Evolutionary conservation across 192 early-diverging fungal species (phyloP).

Genomic region (Borealophlyctis nickersoniae): DNA sequence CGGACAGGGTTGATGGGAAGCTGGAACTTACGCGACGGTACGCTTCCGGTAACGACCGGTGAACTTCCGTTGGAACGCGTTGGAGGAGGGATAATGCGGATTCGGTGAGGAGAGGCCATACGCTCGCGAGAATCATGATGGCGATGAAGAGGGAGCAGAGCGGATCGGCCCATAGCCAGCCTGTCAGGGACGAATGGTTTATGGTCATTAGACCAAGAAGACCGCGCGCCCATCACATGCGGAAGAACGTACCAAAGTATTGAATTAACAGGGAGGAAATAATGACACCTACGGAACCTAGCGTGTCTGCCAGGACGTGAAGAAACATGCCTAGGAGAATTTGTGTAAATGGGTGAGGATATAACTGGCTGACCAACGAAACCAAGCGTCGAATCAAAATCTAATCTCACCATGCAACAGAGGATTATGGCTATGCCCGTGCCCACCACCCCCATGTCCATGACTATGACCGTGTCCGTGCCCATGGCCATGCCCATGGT

Average conservation of each 20-base stretch:
- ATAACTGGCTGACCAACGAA: too few species aligned
- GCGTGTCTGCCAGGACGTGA: constrained; percentile 90
- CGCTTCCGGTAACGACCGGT: constrained; percentile 13
- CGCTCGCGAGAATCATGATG: constrained; percentile 76
- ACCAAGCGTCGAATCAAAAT: too few species aligned
- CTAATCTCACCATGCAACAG: constrained; percentile 82
- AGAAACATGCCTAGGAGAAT: constrained; percentile 78
- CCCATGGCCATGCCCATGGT: constrained; percentile 53
- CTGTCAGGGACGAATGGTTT: constrained; percentile 17
- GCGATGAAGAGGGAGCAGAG: constrained; percentile 92
- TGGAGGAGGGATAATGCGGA: constrained; percentile 51
- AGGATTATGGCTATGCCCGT: constrained; percentile 54
- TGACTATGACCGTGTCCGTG: constrained; percentile 47
- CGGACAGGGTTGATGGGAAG: background rate
- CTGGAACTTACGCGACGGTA: constrained; percentile 23
- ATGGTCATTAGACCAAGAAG: background rate
- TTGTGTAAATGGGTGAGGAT: too few species aligned
- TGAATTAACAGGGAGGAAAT: constrained; percentile 88
- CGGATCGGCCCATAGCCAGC: constrained; percentile 94
- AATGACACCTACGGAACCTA: constrained; percentile 94
- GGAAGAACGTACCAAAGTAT: constrained; percentile 56
- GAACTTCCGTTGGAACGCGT: constrained; percentile 31
- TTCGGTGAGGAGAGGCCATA: constrained; percentile 78
- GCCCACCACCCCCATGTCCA: constrained; percentile 36
- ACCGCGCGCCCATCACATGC: too few species aligned